Evolutionary conservation across 148 eudicot species (phyloP), one percentile per base, ranked within the genome.

Genomic region (Mesembryanthemum crystallinum): DNA sequence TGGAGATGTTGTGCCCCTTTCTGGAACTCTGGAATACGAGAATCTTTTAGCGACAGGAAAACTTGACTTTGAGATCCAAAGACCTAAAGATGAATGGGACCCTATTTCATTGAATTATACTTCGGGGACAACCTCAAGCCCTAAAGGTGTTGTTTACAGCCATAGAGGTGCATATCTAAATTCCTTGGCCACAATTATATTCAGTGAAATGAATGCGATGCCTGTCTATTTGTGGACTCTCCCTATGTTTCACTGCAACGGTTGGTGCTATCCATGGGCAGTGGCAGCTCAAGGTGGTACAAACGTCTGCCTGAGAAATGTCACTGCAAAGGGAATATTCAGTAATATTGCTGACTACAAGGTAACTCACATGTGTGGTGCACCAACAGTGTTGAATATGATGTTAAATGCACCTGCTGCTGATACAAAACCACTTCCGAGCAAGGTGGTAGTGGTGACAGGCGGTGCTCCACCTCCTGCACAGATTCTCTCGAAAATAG

Each of bases 231-330:
- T 92, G 28, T 92, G 97, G 97, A 87, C 92, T 24, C 83, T 92
- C 37, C 94, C 97, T 1, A 92, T 89, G 94, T 92, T 92, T 72
- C 97, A 91, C 75, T 92, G 97, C 86, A 92, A 89, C 62, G 89
- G 91, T 29, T 87, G 90, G 89, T 82, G 90, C 80, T 73, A 83
- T 33, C 76, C 86, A 21, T 89, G 92, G 96, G 89, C 83, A 52
- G 52, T 88, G 77, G 89, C 92, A 2, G 91, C 89, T 43, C 76
- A 86, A 13, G 96, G 92, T 29, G 96, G 92, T 67, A 83, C 87
- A 0, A 91, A 89, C 71, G 67, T 91, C 37, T 91, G 89, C 77
- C 78, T 83, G 10, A 76, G 91, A 78, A 79, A 81, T 67, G 83
- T 86, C 49, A 82, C 88, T 3, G 37, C 89, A 13, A 42, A 82